phyloP scores from a whole-genome alignment of 768 basidiomycete species.

The Postia placenta region DNA sequence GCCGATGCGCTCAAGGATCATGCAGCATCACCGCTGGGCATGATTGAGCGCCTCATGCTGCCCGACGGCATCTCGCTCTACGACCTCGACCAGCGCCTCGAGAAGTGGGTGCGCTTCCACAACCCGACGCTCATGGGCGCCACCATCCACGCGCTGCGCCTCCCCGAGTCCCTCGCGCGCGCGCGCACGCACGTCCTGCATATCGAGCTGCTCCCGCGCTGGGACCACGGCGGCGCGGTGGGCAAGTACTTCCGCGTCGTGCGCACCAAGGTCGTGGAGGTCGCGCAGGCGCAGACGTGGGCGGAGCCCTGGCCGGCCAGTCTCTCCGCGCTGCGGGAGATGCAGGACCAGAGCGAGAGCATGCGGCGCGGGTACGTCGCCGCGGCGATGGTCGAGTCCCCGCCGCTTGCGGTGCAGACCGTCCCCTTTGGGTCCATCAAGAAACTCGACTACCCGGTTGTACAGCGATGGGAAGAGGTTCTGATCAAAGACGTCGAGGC shows the following conservation, averaged over 20 bases:
- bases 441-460: conserved; percentile 9
- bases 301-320: conserved; percentile 22
- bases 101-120: conserved; percentile 29
- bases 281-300: conserved; percentile 16
- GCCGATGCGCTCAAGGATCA: conserved; percentile 11
- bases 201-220: conserved; percentile 11
- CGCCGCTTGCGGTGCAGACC: conserved; percentile 25
- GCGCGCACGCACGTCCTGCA: conserved; percentile 16
- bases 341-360: conserved; percentile 23
- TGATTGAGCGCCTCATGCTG: conserved; percentile 13
- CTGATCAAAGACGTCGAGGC: conserved; percentile 14
- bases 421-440: conserved; percentile 28
- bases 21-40: conserved; percentile 7
- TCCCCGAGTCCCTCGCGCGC: conserved; percentile 21
- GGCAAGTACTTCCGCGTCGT: conserved; percentile 25
- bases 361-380: conserved; percentile 19
- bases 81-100: conserved; percentile 26
- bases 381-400: conserved; percentile 24
- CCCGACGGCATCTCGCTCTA: conserved; percentile 20
- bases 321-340: conserved; percentile 13
- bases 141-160: conserved; percentile 23
- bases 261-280: conserved; percentile 17
- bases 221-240: conserved; percentile 19
- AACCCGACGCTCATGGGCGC: conserved; percentile 23
- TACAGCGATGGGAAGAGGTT: conserved; percentile 14